Percentiles rank a stretch among this genome's conserved stretches.
These are phyloP conservation scores for Pontederia crassipes DNA, from an alignment of 176 grass and related monocot species.

Conservation along the genomic window DNA sequence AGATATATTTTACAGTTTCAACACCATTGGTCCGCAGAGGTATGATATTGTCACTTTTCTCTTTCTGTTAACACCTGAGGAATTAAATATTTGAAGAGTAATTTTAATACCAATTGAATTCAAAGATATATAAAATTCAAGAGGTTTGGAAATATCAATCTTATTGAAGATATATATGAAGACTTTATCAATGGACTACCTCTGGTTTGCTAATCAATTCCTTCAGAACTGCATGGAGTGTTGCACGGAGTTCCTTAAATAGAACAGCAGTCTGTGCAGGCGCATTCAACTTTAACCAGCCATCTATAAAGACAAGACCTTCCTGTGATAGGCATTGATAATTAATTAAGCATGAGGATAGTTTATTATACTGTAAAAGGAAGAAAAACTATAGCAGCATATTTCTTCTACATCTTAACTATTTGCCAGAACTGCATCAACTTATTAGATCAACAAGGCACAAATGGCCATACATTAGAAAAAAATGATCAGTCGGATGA, in stretches of 20 bases:
- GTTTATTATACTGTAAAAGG: background rate
- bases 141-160: background rate
- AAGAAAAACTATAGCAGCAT: background rate
- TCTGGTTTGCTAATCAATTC: slow-evolving; percentile 74
- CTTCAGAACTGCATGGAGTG: slow-evolving; percentile 84
- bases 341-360: background rate
- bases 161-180: no score
- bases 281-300: slow-evolving; percentile 85
- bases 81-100: no score
- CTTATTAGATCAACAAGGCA: no score
- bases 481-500: no score
- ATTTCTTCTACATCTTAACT: background rate
- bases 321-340: slow-evolving; percentile 28
- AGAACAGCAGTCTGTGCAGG: slow-evolving; percentile 83
- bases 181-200: slow-evolving; percentile 32
- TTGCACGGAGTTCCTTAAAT: slow-evolving; percentile 77
- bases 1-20: no score
- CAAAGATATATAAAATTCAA: background rate
- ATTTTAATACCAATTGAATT: no score
- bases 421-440: no score
- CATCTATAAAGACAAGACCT: slow-evolving; percentile 70
- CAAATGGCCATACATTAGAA: no score
- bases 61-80: no score
- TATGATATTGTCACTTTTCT: no score
- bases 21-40: no score